Base-by-base conservation (phyloP, 495 filamentous ascomycete species). In the Pyrenula aspistea region DNA sequence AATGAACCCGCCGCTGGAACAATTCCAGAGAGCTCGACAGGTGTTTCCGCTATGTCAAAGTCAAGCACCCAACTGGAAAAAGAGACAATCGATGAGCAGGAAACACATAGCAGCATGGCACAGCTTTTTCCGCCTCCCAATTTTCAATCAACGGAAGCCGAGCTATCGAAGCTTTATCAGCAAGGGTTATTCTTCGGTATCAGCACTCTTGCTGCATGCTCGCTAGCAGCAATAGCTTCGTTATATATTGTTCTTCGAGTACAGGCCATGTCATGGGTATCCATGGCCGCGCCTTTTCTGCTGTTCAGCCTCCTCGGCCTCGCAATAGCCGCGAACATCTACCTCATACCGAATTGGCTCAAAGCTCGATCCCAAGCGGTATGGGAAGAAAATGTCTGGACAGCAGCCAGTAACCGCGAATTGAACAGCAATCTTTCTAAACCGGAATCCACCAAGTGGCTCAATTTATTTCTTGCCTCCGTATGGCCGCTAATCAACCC, bases 401-500 rank as follows among this genome's bases (percentile, higher is more conserved):
- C 82, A 51, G 77, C 82, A 2, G 76, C 79, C 25, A 64, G 77
- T 52, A 61, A 76, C 50, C 79, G 79, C 51, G 65, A 71, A 25
- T 62, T 69, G 31, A 58, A 65, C 1, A 61, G 66, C 1, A 64
- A 76, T 1, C 65, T 67, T 19, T 64, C 76, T 53, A 67, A 77
- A 0, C 75, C 81, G 0, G 84, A 86, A 67, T 82, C 82, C 1
- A 77, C 76, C 0, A 74, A 81, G 19, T 88, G 84, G 84, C 70
- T 88, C 20, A 88, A 87, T 63, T 78, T 75, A 12, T 55, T 88
- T 11, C 63, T 88, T 12, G 67, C 74, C 1, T 77, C 82, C 0
- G 68, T 88, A 22, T 88, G 84, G 84, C 82, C 83, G 0, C 68
- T 88, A 24, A 73, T 88, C 63, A 88, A 88, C 62, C 84, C 84